A percentile compares a stretch with the other conserved stretches of the same genome.
Evolutionary conservation across 306 rosid genomes (phyloP).

Genomic region (Gastrolobium villosum): DNA sequence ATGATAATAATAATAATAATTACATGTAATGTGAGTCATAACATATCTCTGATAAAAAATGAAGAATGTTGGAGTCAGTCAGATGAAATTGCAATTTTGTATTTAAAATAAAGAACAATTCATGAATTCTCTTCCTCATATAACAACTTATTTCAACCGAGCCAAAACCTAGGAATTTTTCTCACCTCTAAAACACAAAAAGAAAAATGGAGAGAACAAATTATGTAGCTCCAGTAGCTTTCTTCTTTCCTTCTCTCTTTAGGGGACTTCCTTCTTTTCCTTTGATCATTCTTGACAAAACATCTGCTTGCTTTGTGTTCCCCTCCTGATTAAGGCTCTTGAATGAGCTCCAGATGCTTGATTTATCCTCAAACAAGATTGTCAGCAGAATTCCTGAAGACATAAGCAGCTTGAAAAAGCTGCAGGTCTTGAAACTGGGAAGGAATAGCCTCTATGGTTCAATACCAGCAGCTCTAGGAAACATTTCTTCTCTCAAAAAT

Average conservation of each 20-base stretch:
- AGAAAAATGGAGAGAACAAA: conserved; percentile 38
- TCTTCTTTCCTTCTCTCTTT: conserved; percentile 63
- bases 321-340: conserved; percentile 83
- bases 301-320: conserved; percentile 94
- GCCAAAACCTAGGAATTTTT: conserved; percentile 39
- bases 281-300: conserved; percentile 82
- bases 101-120: conserved; percentile 39
- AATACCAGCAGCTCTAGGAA: conserved; percentile 62
- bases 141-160: conserved; percentile 49
- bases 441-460: conserved; percentile 60
- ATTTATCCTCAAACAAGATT: conserved; percentile 59
- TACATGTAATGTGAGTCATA: conserved; percentile 16
- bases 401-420: conserved; percentile 54
- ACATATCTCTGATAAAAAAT: conserved; percentile 36
- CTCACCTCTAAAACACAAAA: conserved; percentile 50
- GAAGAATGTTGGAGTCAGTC: conserved; percentile 36
- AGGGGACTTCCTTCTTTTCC: conserved; percentile 48
- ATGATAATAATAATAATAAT: background rate
- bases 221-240: conserved; percentile 57
- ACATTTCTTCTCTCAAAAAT: conserved; percentile 63
- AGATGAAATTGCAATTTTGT: conserved; percentile 40
- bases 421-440: conserved; percentile 62
- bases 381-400: conserved; percentile 59
- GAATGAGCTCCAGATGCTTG: conserved; percentile 60
- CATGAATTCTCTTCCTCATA: conserved; percentile 31